Percentiles rank a stretch among this genome's conserved stretches.
phyloP scores from a whole-genome alignment of 1,284 basidiomycete species.

The Coniferiporia sulphurascens region DNA sequence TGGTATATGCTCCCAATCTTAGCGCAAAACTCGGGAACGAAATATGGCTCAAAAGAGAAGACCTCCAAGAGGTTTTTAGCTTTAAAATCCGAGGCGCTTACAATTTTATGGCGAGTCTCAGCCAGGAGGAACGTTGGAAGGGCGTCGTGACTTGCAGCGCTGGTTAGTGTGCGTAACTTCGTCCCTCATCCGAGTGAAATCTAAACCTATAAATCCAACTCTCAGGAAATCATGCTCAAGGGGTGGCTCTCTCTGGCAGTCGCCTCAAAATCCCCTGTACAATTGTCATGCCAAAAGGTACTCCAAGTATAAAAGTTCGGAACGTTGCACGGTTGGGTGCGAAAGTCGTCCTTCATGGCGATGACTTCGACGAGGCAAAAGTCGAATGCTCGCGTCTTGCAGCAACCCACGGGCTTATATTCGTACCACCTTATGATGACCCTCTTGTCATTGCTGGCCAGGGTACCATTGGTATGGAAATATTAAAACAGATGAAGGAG shows the following conservation, averaged over 20 bases:
- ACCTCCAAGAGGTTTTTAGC: conserved; percentile 95
- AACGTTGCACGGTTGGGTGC: conserved; percentile 93
- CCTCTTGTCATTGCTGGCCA: conserved; percentile 97
- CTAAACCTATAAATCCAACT: conserved; percentile 15
- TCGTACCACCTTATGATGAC: conserved; percentile 97
- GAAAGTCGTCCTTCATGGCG: conserved; percentile 89
- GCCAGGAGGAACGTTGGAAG: conserved; percentile 90
- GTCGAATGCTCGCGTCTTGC: conserved; percentile 89
- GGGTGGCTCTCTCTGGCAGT: conserved; percentile 90
- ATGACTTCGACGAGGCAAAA: conserved; percentile 97
- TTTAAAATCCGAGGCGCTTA: conserved; percentile 99
- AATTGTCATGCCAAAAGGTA: conserved; percentile 96
- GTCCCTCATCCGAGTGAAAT: conserved; percentile 7
- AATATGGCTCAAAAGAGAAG: conserved; percentile 93
- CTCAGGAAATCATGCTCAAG: conserved; percentile 96
- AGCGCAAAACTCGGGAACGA: conserved; percentile 87
- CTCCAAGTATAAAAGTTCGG: conserved; percentile 93
- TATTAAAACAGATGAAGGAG: conserved; percentile 80
- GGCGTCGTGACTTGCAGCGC: conserved; percentile 98
- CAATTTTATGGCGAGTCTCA: conserved; percentile 95
- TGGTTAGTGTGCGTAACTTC: conserved; percentile 67
- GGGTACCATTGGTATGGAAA: conserved; percentile 93
- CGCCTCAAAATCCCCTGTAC: conserved; percentile 90
- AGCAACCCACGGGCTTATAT: conserved; percentile 70
- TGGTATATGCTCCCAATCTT: conserved; percentile 83